A percentile compares a stretch with the other conserved stretches of the same genome.
These are phyloP conservation scores for Ophiostoma quercus DNA, from an alignment of 2,329 filamentous ascomycete genomes.

Conservation along the genomic window DNA sequence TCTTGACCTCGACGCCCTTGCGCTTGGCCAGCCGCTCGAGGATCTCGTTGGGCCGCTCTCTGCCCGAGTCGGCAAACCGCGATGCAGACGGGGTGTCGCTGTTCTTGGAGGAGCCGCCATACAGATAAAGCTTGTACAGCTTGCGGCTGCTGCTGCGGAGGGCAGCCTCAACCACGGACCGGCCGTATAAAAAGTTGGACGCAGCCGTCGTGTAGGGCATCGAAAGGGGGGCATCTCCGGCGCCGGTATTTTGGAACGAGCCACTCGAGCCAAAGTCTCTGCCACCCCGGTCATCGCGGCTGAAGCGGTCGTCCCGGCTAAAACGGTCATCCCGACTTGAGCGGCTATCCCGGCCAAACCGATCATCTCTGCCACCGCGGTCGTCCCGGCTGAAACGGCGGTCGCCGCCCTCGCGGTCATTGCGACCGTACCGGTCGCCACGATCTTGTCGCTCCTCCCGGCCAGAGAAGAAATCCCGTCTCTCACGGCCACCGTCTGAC, in stretches of 20 bases:
- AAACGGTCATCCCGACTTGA: too few relatives aligned
- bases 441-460: background rate
- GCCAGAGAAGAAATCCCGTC: background rate
- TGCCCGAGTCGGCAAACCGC: background rate
- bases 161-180: constrained; percentile 69
- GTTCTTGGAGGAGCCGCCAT: constrained; percentile 52
- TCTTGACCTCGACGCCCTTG: constrained; percentile 50
- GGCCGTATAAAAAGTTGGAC: constrained; percentile 87
- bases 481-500: background rate
- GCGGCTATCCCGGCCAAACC: too few relatives aligned
- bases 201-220: constrained; percentile 69
- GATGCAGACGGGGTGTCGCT: constrained; percentile 30
- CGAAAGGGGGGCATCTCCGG: constrained; percentile 27
- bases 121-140: constrained; percentile 80
- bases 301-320: too few relatives aligned
- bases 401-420: background rate
- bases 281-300: background rate
- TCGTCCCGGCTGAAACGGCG: background rate
- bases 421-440: background rate
- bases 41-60: background rate
- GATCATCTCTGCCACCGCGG: too few relatives aligned
- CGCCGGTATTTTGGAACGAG: background rate
- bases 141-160: constrained; percentile 62
- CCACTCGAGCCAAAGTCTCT: background rate
- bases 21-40: constrained; percentile 45